phyloP scores from a whole-genome alignment of 768 basidiomycete genomes.

The Naganishia onofrii region DNA sequence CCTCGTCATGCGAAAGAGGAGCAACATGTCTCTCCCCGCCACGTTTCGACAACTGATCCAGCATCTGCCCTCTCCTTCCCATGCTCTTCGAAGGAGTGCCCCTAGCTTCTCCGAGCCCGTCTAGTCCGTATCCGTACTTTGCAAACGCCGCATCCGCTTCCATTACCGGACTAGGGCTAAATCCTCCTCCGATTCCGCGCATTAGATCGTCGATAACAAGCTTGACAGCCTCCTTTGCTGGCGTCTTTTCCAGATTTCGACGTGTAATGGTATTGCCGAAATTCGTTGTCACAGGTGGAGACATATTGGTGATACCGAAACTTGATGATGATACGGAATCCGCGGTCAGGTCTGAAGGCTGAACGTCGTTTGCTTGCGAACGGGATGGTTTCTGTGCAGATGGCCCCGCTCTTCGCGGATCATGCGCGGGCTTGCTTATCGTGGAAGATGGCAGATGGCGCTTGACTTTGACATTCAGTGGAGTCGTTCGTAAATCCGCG shows the following conservation, averaged over 20 bases:
- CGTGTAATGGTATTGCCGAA: constrained; percentile 47
- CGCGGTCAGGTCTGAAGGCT: constrained; percentile 51
- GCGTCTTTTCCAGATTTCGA: constrained; percentile 35
- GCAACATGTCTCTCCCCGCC: constrained; percentile 16
- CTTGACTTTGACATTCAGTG: constrained; percentile 57
- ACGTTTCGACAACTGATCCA: constrained; percentile 6
- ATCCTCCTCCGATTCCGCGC: constrained; percentile 33
- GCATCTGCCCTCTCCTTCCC: constrained; percentile 19
- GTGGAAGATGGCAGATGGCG: constrained; percentile 45
- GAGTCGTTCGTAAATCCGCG: constrained; percentile 63
- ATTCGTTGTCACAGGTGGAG: constrained; percentile 61
- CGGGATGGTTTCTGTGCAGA: constrained; percentile 37
- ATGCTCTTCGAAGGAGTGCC: constrained; percentile 25
- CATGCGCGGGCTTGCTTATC: not conserved
- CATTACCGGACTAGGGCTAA: constrained; percentile 37
- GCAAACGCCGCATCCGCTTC: constrained; percentile 44
- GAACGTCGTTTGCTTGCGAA: constrained; percentile 52
- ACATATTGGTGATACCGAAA: constrained; percentile 48
- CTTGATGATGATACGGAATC: constrained; percentile 59
- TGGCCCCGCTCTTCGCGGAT: not conserved
- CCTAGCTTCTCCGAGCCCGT: constrained; percentile 21
- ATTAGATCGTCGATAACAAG: constrained; percentile 73
- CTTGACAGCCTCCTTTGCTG: constrained; percentile 61
- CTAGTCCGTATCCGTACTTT: constrained; percentile 33
- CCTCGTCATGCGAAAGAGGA: not conserved